A percentile compares a stretch with the other conserved stretches of the same genome.
Evolutionary conservation across 2,329 filamentous ascomycete genomes (phyloP).

Genomic region (Bipolaris oryzae): DNA sequence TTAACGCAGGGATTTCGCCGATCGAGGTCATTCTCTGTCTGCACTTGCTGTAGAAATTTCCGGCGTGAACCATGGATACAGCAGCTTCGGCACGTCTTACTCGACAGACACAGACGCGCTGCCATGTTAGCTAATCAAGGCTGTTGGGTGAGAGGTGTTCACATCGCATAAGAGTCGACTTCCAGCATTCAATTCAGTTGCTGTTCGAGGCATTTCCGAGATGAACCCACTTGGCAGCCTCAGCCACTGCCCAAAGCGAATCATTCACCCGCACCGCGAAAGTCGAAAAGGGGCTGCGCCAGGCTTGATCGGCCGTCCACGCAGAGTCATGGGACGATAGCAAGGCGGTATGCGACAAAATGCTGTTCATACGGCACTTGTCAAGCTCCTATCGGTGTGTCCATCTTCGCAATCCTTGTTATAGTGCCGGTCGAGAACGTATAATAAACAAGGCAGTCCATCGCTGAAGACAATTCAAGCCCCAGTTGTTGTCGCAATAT

Average conservation of each 20-base stretch:
- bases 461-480: conserved; percentile 23
- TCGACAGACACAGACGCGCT: conserved; percentile 1
- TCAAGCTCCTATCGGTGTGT: not conserved
- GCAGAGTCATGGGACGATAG: not conserved
- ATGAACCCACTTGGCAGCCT: conserved; percentile 38
- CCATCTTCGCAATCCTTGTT: conserved; percentile 1
- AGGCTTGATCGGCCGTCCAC: conserved; percentile 12
- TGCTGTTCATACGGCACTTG: conserved; percentile 6
- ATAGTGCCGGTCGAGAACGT: conserved; percentile 9
- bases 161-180: not conserved
- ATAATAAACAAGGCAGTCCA: conserved; percentile 21
- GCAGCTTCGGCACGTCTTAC: conserved; percentile 18
- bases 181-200: conserved; percentile 1
- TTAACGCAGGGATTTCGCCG: conserved; percentile 31
- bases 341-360: conserved; percentile 5
- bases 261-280: conserved; percentile 22
- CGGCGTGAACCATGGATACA: conserved; percentile 24
- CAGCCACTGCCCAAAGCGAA: conserved; percentile 29
- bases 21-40: conserved; percentile 19
- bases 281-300: conserved; percentile 35
- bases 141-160: conserved; percentile 5
- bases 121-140: conserved; percentile 12
- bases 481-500: conserved; percentile 23
- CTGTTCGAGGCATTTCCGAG: conserved; percentile 15
- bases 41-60: conserved; percentile 30